phyloP scores from a whole-genome alignment of 2,329 filamentous ascomycete genomes.

The Calonectria naviculata region DNA sequence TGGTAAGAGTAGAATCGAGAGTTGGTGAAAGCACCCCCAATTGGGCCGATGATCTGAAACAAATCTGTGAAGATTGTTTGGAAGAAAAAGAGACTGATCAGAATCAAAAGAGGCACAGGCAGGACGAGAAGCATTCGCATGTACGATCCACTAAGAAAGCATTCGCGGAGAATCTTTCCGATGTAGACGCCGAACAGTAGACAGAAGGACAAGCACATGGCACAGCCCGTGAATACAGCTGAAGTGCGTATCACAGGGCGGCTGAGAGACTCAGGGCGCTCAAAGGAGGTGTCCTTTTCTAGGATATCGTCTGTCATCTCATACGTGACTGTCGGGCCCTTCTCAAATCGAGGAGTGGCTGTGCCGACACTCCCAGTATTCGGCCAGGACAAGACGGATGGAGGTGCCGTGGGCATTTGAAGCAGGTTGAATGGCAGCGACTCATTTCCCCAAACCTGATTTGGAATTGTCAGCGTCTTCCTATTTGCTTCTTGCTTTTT shows the following conservation, averaged over 20 bases:
- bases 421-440: slow-evolving; percentile 12
- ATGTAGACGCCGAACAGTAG: slow-evolving; percentile 51
- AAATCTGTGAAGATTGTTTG: slow-evolving; percentile 51
- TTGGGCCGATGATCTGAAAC: slow-evolving; percentile 61
- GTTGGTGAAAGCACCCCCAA: slow-evolving; percentile 55
- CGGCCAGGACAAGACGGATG: not conserved
- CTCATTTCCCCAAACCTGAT: slow-evolving; percentile 10
- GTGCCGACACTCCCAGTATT: slow-evolving; percentile 6
- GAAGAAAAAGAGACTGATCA: slow-evolving; percentile 54
- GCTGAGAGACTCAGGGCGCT: slow-evolving; percentile 7
- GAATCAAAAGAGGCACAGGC: slow-evolving; percentile 50
- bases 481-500: not conserved
- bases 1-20: slow-evolving; percentile 57
- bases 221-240: slow-evolving; percentile 48
- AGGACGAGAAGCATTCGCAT: slow-evolving; percentile 49
- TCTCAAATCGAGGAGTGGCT: slow-evolving; percentile 4
- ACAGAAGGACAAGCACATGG: slow-evolving; percentile 50
- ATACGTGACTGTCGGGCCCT: not conserved
- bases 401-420: slow-evolving; percentile 4
- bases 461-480: not conserved
- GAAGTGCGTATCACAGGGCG: not conserved
- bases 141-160: slow-evolving; percentile 51
- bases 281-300: slow-evolving; percentile 2
- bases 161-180: slow-evolving; percentile 51
- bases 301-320: slow-evolving; percentile 7